Base-by-base conservation (phyloP, 2,329 filamentous ascomycete genomes). In the Alternaria sp. region DNA sequence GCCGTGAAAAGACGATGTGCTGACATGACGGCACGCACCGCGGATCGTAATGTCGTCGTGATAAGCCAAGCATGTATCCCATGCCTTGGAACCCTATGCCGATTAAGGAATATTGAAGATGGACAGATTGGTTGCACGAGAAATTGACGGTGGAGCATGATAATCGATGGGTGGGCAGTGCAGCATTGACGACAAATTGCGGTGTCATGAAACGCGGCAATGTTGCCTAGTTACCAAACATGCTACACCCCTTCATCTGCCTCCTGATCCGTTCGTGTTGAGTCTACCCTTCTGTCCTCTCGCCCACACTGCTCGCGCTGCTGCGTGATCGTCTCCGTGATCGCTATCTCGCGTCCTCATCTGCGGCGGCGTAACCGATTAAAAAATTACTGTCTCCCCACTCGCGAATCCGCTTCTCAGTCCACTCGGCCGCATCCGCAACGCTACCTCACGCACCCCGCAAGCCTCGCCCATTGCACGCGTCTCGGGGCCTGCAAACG, bases 381-480 rank as follows among this genome's bases (percentile, higher is more conserved):
- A 55, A 52, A 49, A 36, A 49, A 53, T 56, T 56, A 34, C 37
- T 56, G 40, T 55, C 54, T 61, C 56, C 63, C 61, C 63, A 60
- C 58, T 54, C 63, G 61, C 58, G 40, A 33, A 46, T 46, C 51
- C 51, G 40, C 51, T 46, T 46, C 40, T 21, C 41, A 54, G 51
- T 46, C 40, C 40, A 44, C 31, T 45, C 51, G 55, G 55, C 51
- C 51, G 45, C 51, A 54, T 63, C 62, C 58, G 58, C 65, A 64
- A 59, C 68, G 63, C 63, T 59, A 58, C 53, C 54, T 66, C 51
- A 63, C 58, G 59, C 64, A 71, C 67, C 66, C 71, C 69, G 65
- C 71, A 69, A 69, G 68, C 60, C 58, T 60, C 50, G 52, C 51
- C 56, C 58, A 60, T 53, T 42, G 48, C 39, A 65, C 63, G 68